Evolutionary conservation across 176 grass and related monocot species (phyloP).

Genomic region (Cenchrus americanus): DNA sequence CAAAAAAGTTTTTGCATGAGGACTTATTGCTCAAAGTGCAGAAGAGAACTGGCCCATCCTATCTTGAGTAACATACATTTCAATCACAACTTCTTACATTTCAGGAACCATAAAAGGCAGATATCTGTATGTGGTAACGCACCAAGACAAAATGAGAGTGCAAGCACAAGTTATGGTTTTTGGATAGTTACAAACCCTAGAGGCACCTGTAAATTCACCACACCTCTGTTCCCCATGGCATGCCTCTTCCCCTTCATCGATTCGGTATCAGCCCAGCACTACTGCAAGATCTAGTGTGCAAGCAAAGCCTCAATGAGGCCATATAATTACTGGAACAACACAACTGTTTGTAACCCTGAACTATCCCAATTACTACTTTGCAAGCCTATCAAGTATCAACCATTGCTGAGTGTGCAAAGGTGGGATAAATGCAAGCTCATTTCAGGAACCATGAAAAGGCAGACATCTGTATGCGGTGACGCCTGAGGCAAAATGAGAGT

Average conservation of each 20-base stretch:
- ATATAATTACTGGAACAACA: not conserved
- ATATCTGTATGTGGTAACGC: not conserved
- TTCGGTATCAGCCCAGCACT: not conserved
- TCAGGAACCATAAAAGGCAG: constrained; percentile 25
- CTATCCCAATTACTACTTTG: not conserved
- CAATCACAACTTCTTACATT: not conserved
- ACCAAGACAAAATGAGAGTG: not conserved
- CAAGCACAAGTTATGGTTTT: not conserved
- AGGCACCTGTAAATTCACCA: not conserved
- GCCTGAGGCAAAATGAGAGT: not conserved
- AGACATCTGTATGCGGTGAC: not conserved
- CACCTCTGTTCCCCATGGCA: not conserved
- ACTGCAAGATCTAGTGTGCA: not conserved
- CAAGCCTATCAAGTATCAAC: not conserved
- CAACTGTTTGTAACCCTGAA: not conserved
- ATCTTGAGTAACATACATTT: not conserved
- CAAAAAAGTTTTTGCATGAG: constrained; percentile 44
- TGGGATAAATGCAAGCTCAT: not conserved
- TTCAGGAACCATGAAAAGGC: constrained; percentile 14
- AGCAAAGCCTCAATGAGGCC: constrained; percentile 5
- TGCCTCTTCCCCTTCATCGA: not conserved
- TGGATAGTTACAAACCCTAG: not conserved
- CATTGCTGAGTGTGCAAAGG: constrained; percentile 8
- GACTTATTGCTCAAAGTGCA: constrained; percentile 23
- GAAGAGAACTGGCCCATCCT: constrained; percentile 19